Conservation (phyloP, 164 flowering plant species). For the Paratinospora sagittata region DNA sequence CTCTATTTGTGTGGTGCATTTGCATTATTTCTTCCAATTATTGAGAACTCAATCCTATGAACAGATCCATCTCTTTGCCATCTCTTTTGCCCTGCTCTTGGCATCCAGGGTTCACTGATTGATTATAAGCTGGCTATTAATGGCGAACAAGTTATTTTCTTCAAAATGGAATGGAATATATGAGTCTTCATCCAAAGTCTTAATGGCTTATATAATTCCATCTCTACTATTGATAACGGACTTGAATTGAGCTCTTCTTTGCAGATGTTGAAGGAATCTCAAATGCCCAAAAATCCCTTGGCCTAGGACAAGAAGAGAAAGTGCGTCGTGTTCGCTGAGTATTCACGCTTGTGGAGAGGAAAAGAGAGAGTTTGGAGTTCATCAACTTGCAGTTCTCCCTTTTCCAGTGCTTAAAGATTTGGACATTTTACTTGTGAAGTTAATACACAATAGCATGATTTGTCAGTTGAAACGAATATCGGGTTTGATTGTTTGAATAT, state of each 20-base stretch:
- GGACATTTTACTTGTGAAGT: background rate
- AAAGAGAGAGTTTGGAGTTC: background rate
- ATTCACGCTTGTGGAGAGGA: background rate
- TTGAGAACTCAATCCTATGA: no score
- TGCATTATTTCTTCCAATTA: no score
- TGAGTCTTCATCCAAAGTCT: background rate
- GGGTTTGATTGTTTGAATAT: no score
- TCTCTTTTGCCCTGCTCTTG: no score
- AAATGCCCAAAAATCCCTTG: slow-evolving; percentile 87
- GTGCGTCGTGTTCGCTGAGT: slow-evolving; percentile 53
- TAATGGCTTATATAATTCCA: background rate
- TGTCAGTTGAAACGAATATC: no score
- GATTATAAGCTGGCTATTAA: background rate
- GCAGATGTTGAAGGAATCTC: slow-evolving; percentile 91
- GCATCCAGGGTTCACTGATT: no score
- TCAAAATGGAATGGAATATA: background rate
- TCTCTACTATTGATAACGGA: background rate
- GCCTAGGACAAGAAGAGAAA: slow-evolving; percentile 86
- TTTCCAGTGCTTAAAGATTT: background rate
- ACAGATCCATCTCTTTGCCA: background rate
- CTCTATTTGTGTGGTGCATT: no score
- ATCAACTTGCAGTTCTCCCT: background rate
- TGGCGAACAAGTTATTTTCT: background rate
- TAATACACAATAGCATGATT: background rate
- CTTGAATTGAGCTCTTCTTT: background rate